These are phyloP conservation scores for Pythium pectinolyticum DNA, from an alignment of 352 stramenopile genomes.

Conservation along the genomic window DNA sequence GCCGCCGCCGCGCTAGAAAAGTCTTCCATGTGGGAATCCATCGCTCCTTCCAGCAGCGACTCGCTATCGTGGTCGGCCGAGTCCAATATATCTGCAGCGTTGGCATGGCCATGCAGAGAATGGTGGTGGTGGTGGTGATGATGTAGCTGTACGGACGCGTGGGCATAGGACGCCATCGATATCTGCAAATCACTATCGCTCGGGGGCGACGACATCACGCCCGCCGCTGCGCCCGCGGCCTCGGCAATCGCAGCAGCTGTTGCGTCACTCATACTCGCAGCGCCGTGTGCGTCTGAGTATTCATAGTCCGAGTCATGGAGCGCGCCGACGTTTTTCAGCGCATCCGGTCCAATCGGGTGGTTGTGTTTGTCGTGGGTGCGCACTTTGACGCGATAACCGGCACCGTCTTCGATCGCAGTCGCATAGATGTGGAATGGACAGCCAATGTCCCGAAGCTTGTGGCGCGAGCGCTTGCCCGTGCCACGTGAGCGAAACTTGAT, in stretches of 20 bases:
- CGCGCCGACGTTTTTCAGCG: slow-evolving; percentile 50
- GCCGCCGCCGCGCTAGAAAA: slow-evolving; percentile 35
- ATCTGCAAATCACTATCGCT: slow-evolving; percentile 23
- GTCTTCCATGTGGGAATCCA: slow-evolving; percentile 51
- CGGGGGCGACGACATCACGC: slow-evolving; percentile 22
- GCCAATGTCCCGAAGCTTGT: slow-evolving; percentile 71
- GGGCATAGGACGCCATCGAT: slow-evolving; percentile 17
- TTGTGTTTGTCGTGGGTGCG: slow-evolving; percentile 76
- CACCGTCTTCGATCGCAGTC: slow-evolving; percentile 58
- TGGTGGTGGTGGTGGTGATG: slow-evolving; percentile 30
- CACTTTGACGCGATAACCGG: slow-evolving; percentile 72
- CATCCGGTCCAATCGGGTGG: slow-evolving; percentile 67
- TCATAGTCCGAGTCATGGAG: slow-evolving; percentile 71
- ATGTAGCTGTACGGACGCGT: slow-evolving; percentile 27
- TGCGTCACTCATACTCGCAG: slow-evolving; percentile 1
- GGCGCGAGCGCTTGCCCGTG: slow-evolving; percentile 62
- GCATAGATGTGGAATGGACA: slow-evolving; percentile 84
- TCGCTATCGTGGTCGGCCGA: slow-evolving; percentile 51
- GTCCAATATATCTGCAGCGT: slow-evolving; percentile 46
- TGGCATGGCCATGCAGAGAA: slow-evolving; percentile 31
- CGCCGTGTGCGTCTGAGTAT: slow-evolving; percentile 27
- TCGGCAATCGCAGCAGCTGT: neutral
- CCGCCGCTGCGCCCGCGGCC: slow-evolving; percentile 4
- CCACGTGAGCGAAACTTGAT: slow-evolving; percentile 81
- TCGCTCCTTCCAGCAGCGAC: slow-evolving; percentile 47